phyloP scores from a whole-genome alignment of 768 basidiomycete genomes.

The Mycena maculata region DNA sequence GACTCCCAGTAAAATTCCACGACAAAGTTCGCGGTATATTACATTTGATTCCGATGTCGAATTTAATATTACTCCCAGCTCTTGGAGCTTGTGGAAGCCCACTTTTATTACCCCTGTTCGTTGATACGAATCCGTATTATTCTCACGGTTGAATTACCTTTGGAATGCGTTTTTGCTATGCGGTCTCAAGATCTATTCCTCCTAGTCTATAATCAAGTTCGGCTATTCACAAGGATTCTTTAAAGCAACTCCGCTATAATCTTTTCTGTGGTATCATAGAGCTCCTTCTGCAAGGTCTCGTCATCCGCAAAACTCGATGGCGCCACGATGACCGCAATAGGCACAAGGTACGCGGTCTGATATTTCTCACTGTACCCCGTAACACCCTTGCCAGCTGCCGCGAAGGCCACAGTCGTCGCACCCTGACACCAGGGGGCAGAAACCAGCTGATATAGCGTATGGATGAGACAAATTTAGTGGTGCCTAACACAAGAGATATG shows the following conservation, averaged over 20 bases:
- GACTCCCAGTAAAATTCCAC: too few relatives aligned
- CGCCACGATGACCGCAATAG: slow-evolving; percentile 34
- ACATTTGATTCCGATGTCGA: too few relatives aligned
- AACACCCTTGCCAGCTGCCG: slow-evolving; percentile 43
- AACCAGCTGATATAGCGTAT: slow-evolving; percentile 32
- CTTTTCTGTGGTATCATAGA: slow-evolving; percentile 44
- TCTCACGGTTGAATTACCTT: too few relatives aligned
- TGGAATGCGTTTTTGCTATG: too few relatives aligned
- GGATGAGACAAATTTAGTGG: not conserved
- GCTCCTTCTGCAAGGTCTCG: slow-evolving; percentile 41
- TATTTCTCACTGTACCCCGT: slow-evolving; percentile 38
- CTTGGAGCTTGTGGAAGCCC: too few relatives aligned
- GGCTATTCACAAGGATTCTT: too few relatives aligned
- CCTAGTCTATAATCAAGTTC: too few relatives aligned
- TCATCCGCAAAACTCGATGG: slow-evolving; percentile 30
- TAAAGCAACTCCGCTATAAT: slow-evolving; percentile 14
- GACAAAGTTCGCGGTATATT: too few relatives aligned
- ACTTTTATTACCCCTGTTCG: too few relatives aligned
- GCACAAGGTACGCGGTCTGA: slow-evolving; percentile 45
- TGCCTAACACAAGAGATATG: not conserved
- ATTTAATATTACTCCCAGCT: too few relatives aligned
- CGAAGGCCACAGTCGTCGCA: slow-evolving; percentile 41
- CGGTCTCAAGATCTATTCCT: too few relatives aligned
- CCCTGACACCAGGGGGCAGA: slow-evolving; percentile 38
- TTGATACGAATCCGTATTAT: too few relatives aligned